Evolutionary conservation across 1,284 basidiomycete species (phyloP).

Genomic region (Amylostereum areolatum): DNA sequence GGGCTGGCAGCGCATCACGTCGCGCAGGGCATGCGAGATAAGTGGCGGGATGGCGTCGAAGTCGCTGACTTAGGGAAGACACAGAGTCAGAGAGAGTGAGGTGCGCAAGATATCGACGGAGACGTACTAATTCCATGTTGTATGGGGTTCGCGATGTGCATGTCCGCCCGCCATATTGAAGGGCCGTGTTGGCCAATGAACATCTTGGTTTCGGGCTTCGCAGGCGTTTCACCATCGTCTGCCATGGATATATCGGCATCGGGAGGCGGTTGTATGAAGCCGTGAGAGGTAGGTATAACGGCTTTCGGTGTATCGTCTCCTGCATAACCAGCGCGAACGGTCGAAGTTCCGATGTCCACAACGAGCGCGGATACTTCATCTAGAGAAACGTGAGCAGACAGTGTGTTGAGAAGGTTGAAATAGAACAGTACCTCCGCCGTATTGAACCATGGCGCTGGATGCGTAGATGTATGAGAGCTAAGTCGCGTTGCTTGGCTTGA

Average conservation of each 20-base stretch:
- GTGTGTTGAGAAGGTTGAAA: neutral
- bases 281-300: slow-evolving; percentile 87
- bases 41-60: slow-evolving; percentile 72
- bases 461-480: neutral
- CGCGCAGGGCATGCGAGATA: slow-evolving; percentile 69
- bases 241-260: slow-evolving; percentile 55
- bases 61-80: slow-evolving; percentile 57
- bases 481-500: too few species aligned
- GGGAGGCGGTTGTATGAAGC: slow-evolving; percentile 49
- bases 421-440: slow-evolving; percentile 56
- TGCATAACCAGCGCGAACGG: slow-evolving; percentile 91
- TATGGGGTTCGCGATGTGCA: slow-evolving; percentile 86
- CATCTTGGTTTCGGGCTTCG: slow-evolving; percentile 42
- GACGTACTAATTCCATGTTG: slow-evolving; percentile 79
- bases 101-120: slow-evolving; percentile 3
- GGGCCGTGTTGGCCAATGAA: slow-evolving; percentile 90
- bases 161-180: slow-evolving; percentile 84
- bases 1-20: slow-evolving; percentile 68
- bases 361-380: slow-evolving; percentile 96
- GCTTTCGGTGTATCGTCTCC: slow-evolving; percentile 96
- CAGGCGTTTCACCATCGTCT: slow-evolving; percentile 31
- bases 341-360: slow-evolving; percentile 88
- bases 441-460: slow-evolving; percentile 50
- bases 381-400: slow-evolving; percentile 21
- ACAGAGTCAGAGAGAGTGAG: slow-evolving; percentile 4